These are phyloP conservation scores for Aurinia saxatilis DNA, from an alignment of 345 rosid species.

Conservation along the genomic window DNA sequence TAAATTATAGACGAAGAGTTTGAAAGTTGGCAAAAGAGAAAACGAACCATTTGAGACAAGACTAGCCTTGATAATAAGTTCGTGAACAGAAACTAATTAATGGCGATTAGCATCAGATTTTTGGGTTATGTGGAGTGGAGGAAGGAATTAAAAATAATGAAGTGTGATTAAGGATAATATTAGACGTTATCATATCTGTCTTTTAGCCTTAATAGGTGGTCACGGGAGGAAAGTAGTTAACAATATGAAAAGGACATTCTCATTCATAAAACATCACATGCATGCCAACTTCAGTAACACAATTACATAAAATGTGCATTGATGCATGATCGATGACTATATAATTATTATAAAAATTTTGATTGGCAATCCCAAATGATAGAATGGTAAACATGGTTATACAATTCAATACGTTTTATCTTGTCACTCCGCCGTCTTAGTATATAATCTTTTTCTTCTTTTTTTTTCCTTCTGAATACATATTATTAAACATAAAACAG, in stretches of 20 bases:
- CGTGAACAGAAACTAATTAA: no score
- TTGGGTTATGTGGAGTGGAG: no score
- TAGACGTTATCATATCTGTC: no score
- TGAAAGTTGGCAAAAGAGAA: conserved; percentile 2
- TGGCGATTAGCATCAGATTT: no score
- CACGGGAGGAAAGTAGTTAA: neutral
- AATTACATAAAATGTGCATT: neutral
- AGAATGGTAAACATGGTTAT: neutral
- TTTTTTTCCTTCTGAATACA: no score
- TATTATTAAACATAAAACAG: no score
- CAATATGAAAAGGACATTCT: neutral
- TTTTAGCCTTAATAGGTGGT: neutral
- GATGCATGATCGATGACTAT: no score
- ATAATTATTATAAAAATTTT: neutral
- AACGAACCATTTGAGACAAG: neutral
- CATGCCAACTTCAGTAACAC: neutral
- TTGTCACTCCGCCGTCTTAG: neutral
- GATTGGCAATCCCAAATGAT: neutral
- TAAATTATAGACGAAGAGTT: no score
- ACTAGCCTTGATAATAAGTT: no score
- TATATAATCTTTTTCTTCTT: no score
- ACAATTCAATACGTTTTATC: neutral
- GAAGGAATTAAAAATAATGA: no score
- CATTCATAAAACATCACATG: neutral
- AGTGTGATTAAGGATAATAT: no score